Evolutionary conservation across 1,284 basidiomycete genomes (phyloP).

Genomic region (Papiliotrema flavescens): DNA sequence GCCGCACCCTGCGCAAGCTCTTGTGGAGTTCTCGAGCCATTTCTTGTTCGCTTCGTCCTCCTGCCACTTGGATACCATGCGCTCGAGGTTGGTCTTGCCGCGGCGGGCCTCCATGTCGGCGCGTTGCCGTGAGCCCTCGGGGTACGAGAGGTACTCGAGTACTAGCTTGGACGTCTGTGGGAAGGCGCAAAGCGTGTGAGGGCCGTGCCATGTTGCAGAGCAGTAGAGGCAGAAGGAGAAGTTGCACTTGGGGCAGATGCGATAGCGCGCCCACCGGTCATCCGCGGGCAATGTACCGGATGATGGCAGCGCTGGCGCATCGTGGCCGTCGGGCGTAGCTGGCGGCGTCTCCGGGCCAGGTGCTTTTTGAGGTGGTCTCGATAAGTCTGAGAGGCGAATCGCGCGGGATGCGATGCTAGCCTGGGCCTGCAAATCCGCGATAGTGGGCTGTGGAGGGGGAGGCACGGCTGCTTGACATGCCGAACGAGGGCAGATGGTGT

Average conservation of each 20-base stretch:
- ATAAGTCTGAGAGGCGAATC: conserved; percentile 28
- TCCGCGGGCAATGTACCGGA: conserved; percentile 10
- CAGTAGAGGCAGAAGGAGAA: conserved; percentile 43
- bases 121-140: conserved; percentile 27
- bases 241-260: conserved; percentile 32
- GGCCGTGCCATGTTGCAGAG: conserved; percentile 43
- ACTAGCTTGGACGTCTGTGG: conserved; percentile 33
- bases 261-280: conserved; percentile 39
- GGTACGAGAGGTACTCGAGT: conserved; percentile 37
- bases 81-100: conserved; percentile 38
- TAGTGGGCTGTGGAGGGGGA: conserved; percentile 17
- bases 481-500: conserved; percentile 42
- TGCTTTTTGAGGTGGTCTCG: conserved; percentile 1
- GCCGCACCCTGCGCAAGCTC: conserved; percentile 41
- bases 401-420: conserved; percentile 12
- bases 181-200: conserved; percentile 41
- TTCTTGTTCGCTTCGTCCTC: conserved; percentile 43
- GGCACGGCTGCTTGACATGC: conserved; percentile 46
- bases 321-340: not conserved
- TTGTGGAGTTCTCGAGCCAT: conserved; percentile 40
- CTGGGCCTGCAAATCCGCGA: conserved; percentile 6
- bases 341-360: not conserved
- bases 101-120: conserved; percentile 29
- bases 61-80: conserved; percentile 32
- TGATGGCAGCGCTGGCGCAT: not conserved